Percentiles rank a stretch among this genome's conserved stretches.
These are phyloP conservation scores for Ramichloridium luteum DNA, from an alignment of 2,329 filamentous ascomycete genomes.

Conservation along the genomic window DNA sequence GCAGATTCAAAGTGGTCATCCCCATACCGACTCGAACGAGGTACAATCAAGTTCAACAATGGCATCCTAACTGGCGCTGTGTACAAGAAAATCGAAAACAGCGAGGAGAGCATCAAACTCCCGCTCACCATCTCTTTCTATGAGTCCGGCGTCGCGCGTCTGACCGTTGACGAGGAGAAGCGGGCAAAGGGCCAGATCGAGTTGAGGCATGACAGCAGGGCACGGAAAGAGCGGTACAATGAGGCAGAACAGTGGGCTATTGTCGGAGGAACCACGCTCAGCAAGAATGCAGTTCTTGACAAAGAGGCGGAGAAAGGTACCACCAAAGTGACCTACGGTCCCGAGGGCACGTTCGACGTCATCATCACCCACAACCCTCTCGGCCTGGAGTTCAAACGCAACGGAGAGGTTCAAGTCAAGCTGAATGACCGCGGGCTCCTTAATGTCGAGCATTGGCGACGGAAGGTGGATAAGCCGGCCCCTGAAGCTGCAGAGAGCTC, in stretches of 20 bases:
- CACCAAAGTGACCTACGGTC: constrained; percentile 67
- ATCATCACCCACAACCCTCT: constrained; percentile 76
- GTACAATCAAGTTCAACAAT: constrained; percentile 62
- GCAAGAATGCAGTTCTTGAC: constrained; percentile 57
- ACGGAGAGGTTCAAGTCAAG: constrained; percentile 69
- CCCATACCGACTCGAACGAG: constrained; percentile 64
- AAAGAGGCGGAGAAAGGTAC: constrained; percentile 54
- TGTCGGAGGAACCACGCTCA: constrained; percentile 64
- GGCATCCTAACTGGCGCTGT: constrained; percentile 70
- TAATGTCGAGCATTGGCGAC: constrained; percentile 92
- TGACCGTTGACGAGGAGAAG: constrained; percentile 85
- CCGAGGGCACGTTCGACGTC: constrained; percentile 63
- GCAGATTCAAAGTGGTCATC: constrained; percentile 59
- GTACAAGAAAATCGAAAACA: constrained; percentile 60
- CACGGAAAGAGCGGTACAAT: constrained; percentile 86
- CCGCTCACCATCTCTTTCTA: constrained; percentile 81
- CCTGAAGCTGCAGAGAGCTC: constrained; percentile 43
- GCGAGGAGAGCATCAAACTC: constrained; percentile 59
- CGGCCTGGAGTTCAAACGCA: constrained; percentile 71
- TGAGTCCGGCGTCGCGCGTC: constrained; percentile 74
- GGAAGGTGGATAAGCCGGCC: constrained; percentile 61
- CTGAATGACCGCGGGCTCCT: constrained; percentile 82
- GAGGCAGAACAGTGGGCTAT: constrained; percentile 79
- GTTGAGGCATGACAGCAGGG: constrained; percentile 70
- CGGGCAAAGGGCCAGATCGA: constrained; percentile 80